Base-by-base conservation (phyloP, 768 basidiomycete species). In the Pilatotrama ljubarskyi region DNA sequence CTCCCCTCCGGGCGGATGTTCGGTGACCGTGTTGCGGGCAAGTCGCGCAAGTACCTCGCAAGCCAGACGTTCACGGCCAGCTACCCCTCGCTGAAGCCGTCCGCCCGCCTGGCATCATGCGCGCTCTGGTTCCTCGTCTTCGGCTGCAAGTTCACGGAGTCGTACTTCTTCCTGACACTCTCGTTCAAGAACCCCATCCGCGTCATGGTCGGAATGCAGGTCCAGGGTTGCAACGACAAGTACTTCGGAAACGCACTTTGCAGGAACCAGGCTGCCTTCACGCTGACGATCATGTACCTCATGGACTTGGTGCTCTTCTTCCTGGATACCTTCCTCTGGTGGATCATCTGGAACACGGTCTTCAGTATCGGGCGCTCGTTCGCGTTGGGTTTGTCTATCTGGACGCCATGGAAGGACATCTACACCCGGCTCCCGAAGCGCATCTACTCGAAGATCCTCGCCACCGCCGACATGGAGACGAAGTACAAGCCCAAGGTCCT, bases 401-500 rank as follows among this genome's bases (percentile, higher is more conserved):
- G 97, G 97, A 98, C 97, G 4, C 97, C 97, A 2, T 99, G 96
- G 97, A 89, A 87, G 75, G 96, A 98, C 71, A 97, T 99, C 73
- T 99, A 88, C 76, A 93, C 92, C 17, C 82, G 97, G 44, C 77
- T 99, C 60, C 97, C 97, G 22, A 99, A 98, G 80, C 83, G 97
- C 62, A 95, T 99, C 58, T 99, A 95, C 71, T 85, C 96, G 41
- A 99, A 98, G 81, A 74, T 99, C 29, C 79, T 99, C 61, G 93
- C 96, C 1, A 98, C 95, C 1, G 76, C 80, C 44, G 95, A 97
- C 66, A 96, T 98, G 95, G 95, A 97, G 72, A 85, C 96, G 66
- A 97, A 95, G 76, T 98, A 98, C 77, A 98, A 98, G 76, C 97
- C 97, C 51, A 99, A 98, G 88, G 94, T 99, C 38, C 83, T 99